A percentile compares a stretch with the other conserved stretches of the same genome.
Evolutionary conservation across 139 green algal genomes (phyloP).

Genomic region (Auxenochlorella pyrenoidosa): DNA sequence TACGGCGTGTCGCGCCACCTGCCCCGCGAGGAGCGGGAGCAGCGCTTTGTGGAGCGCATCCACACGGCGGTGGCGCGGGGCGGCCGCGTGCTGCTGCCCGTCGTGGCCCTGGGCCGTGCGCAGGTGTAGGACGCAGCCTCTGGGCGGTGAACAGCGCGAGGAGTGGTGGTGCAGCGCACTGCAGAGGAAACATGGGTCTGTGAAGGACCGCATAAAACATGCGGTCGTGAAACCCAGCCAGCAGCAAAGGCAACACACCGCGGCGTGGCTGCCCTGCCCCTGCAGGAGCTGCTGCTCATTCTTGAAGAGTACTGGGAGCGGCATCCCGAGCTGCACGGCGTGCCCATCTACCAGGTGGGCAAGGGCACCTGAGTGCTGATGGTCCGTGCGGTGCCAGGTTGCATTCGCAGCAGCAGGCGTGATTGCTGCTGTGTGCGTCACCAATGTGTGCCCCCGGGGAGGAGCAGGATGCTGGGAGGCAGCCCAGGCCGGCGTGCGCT

Average conservation of each 20-base stretch:
- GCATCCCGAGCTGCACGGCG: conserved; percentile 83
- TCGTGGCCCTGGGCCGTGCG: conserved; percentile 94
- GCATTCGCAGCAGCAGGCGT: not conserved
- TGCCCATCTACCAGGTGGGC: conserved; percentile 94
- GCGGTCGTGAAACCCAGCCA: too few relatives aligned
- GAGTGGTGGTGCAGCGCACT: too few relatives aligned
- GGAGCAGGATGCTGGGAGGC: too few relatives aligned
- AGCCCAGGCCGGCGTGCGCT: too few relatives aligned
- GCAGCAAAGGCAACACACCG: too few relatives aligned
- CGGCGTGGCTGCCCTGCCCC: not conserved
- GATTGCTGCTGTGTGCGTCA: too few relatives aligned
- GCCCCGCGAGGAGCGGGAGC: conserved; percentile 86
- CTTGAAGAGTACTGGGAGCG: conserved; percentile 96
- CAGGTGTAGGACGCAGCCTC: conserved; percentile 34
- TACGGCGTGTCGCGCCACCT: conserved; percentile 94
- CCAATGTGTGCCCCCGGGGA: too few relatives aligned
- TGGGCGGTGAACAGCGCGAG: too few relatives aligned
- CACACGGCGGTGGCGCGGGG: conserved; percentile 71
- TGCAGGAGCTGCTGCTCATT: conserved; percentile 95
- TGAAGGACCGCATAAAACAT: too few relatives aligned
- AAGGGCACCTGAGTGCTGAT: not conserved
- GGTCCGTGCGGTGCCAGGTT: not conserved
- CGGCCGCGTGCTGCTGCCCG: conserved; percentile 92
- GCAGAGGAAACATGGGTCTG: too few relatives aligned
- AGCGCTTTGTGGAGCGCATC: conserved; percentile 80